Conservation (phyloP, 2,329 filamentous ascomycete species). For the Scedosporium apiospermum region DNA sequence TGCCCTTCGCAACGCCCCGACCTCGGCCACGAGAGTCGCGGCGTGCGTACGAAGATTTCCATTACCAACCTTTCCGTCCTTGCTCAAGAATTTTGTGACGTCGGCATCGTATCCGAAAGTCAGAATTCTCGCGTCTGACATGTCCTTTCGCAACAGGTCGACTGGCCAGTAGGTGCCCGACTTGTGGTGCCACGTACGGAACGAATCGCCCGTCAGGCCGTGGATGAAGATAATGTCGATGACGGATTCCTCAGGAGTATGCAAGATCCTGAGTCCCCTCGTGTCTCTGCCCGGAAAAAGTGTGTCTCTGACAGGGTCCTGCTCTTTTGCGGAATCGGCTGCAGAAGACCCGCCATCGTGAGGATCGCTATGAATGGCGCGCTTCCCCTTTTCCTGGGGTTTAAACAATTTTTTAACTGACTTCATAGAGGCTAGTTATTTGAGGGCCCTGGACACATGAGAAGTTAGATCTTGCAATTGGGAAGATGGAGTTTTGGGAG, state of each 20-base stretch:
- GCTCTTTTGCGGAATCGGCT: too few species aligned
- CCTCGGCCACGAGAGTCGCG: background rate
- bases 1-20: background rate
- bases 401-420: too few species aligned
- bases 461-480: too few species aligned
- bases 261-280: background rate
- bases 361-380: too few species aligned
- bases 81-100: background rate
- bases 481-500: too few species aligned
- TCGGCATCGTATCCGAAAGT: background rate
- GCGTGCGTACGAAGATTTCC: background rate
- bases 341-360: too few species aligned
- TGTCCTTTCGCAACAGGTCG: background rate
- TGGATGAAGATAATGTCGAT: background rate
- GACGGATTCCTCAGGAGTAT: background rate
- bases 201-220: background rate
- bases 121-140: background rate
- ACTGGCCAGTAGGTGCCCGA: background rate
- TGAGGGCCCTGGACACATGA: too few species aligned
- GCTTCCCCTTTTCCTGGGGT: too few species aligned
- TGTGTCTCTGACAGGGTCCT: too few species aligned
- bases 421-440: too few species aligned
- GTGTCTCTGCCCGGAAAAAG: constrained; percentile 7
- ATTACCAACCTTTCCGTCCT: background rate
- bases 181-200: background rate